Conservation (phyloP, 1,284 basidiomycete species). For the Neolentinus lepideus region DNA sequence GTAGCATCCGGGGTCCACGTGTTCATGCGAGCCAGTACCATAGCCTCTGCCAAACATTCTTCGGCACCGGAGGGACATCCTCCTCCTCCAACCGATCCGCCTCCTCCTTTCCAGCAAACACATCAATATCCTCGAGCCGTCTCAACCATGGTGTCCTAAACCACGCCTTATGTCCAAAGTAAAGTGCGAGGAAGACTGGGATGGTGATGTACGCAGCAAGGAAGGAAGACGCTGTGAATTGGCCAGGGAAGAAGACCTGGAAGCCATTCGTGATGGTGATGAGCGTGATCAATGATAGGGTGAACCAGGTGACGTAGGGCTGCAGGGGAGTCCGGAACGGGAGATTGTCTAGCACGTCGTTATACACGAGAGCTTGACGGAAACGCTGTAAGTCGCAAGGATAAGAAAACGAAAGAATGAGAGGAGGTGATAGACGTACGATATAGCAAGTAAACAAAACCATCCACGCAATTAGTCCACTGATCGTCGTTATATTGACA, state of each 20-base stretch:
- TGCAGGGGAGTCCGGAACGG: constrained; percentile 1
- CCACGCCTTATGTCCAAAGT: neutral
- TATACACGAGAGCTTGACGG: neutral
- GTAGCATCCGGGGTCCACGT: too few relatives aligned
- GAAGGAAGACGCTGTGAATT: neutral
- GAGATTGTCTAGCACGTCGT: neutral
- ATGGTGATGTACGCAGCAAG: constrained; percentile 2
- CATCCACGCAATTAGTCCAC: constrained; percentile 32
- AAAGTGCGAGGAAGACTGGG: neutral
- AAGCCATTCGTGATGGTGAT: constrained; percentile 1
- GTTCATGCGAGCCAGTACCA: neutral
- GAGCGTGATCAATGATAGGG: neutral
- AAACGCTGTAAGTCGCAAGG: neutral
- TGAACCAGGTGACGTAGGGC: constrained; percentile 1
- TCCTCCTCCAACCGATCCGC: neutral
- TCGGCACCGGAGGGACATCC: neutral
- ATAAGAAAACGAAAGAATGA: neutral
- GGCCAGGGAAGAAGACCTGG: neutral
- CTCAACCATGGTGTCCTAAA: neutral
- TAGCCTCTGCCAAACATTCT: neutral
- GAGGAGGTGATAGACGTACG: neutral
- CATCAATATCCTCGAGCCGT: neutral
- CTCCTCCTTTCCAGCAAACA: neutral
- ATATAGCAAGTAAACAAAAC: neutral
- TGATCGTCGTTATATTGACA: constrained; percentile 49